Percentiles rank a stretch among this genome's conserved stretches.
Evolutionary conservation across 495 filamentous ascomycete species (phyloP).

Genomic region (Podospora sp.): DNA sequence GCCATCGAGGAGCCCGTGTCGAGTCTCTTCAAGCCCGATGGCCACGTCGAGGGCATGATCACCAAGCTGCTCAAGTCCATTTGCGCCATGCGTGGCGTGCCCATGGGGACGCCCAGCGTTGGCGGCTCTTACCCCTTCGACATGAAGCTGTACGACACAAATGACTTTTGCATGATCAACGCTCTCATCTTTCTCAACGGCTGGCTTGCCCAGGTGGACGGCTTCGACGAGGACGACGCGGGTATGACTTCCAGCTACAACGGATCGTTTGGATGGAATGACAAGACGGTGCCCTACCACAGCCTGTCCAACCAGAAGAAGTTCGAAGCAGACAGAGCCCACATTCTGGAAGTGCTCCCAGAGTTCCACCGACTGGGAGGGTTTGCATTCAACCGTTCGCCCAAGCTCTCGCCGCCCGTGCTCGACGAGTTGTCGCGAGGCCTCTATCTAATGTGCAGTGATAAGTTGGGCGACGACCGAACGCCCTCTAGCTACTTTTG

Average conservation of each 20-base stretch:
- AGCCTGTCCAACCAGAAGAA: neutral
- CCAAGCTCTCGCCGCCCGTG: neutral
- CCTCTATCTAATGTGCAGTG: neutral
- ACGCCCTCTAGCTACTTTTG: neutral
- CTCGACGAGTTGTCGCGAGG: neutral
- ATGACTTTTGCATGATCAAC: conserved; percentile 3
- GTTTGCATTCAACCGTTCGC: neutral
- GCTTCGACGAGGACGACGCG: neutral
- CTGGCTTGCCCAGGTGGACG: neutral
- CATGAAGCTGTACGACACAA: neutral
- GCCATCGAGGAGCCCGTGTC: conserved; percentile 8
- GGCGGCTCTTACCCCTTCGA: neutral
- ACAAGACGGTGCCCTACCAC: conserved; percentile 5
- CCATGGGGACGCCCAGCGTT: neutral
- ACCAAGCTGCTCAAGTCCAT: neutral
- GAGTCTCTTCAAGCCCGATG: neutral
- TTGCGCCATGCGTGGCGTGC: neutral
- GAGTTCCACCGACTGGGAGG: conserved; percentile 3
- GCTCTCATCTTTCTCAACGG: conserved; percentile 5
- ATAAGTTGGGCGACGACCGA: neutral
- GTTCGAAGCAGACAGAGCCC: conserved; percentile 4
- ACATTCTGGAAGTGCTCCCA: conserved; percentile 3
- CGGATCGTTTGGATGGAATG: conserved; percentile 16
- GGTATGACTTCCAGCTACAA: neutral
- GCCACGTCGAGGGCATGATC: neutral